A percentile compares a stretch with the other conserved stretches of the same genome.
Conservation (phyloP, 139 green algal genomes). For the Pseudopediastrum boryanum region DNA sequence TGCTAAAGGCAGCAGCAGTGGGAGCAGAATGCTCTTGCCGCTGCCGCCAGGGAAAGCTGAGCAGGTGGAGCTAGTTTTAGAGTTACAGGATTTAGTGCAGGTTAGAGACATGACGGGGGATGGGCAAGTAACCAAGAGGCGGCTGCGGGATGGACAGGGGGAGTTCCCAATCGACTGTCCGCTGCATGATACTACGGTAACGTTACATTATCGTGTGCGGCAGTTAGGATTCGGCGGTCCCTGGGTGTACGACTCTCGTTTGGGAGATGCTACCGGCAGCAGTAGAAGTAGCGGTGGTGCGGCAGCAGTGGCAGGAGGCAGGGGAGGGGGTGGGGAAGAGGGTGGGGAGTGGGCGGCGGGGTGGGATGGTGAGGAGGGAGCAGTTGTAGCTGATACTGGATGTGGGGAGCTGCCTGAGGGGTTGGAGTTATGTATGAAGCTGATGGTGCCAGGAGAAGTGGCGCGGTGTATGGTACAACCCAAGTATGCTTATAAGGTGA, state of each 20-base stretch:
- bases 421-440: constrained; percentile 69
- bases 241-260: constrained; percentile 42
- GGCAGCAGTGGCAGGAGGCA: neutral
- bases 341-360: no score
- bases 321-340: no score
- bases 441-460: constrained; percentile 83
- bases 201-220: constrained; percentile 62
- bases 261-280: neutral
- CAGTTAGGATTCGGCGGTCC: neutral
- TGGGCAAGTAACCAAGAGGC: constrained; percentile 72
- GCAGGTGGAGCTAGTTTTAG: constrained; percentile 63
- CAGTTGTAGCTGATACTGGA: constrained; percentile 57
- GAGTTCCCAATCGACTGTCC: constrained; percentile 88
- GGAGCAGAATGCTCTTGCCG: constrained; percentile 33
- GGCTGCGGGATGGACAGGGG: constrained; percentile 64
- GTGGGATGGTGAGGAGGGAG: neutral
- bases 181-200: constrained; percentile 76
- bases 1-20: neutral
- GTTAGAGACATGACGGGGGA: constrained; percentile 82
- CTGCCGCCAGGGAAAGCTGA: constrained; percentile 18
- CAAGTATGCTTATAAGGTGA: constrained; percentile 38
- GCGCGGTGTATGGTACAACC: constrained; percentile 16
- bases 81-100: constrained; percentile 66
- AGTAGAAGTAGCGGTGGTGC: neutral
- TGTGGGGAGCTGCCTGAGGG: constrained; percentile 66